Conservation (phyloP, 805 yeast genomes). For the Wickerhamomyces pijperi region DNA sequence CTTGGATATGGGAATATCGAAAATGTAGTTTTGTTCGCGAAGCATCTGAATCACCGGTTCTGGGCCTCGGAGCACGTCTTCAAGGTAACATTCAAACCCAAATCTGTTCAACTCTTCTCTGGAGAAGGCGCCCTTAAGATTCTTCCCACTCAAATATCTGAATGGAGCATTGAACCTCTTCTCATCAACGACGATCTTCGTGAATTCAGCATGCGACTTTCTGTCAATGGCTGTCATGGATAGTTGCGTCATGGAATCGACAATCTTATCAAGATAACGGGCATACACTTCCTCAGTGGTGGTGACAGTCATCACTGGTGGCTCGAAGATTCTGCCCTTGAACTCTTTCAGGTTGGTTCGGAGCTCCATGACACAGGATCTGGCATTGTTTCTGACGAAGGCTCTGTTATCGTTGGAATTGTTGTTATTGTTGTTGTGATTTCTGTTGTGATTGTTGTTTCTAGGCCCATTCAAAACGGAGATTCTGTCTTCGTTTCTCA, state of each 20-base stretch:
- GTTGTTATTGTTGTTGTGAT: too few relatives aligned
- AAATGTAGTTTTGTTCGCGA: conserved; percentile 38
- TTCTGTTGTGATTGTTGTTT: background rate
- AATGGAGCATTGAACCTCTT: conserved; percentile 36
- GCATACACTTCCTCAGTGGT: conserved; percentile 40
- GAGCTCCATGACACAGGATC: conserved; percentile 29
- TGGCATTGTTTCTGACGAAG: background rate
- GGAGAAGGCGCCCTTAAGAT: conserved; percentile 16
- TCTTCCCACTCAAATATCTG: conserved; percentile 30
- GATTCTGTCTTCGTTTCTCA: conserved; percentile 40
- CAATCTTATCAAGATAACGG: conserved; percentile 43
- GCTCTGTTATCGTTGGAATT: background rate
- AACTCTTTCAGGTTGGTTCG: conserved; percentile 26
- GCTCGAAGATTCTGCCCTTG: conserved; percentile 44
- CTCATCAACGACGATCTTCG: conserved; percentile 30
- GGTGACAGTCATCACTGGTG: conserved; percentile 59
- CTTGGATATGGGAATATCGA: conserved; percentile 52
- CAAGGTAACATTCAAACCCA: conserved; percentile 76
- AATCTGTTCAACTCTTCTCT: conserved; percentile 25
- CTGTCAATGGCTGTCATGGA: conserved; percentile 54
- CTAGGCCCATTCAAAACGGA: conserved; percentile 27
- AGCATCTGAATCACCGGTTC: conserved; percentile 60
- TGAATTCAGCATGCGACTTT: conserved; percentile 35
- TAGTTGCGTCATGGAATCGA: conserved; percentile 40
- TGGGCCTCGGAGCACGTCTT: conserved; percentile 70